A percentile compares a stretch with the other conserved stretches of the same genome.
phyloP scores from a whole-genome alignment of 1,284 basidiomycete species.

The Pseudozyma flocculosa region DNA sequence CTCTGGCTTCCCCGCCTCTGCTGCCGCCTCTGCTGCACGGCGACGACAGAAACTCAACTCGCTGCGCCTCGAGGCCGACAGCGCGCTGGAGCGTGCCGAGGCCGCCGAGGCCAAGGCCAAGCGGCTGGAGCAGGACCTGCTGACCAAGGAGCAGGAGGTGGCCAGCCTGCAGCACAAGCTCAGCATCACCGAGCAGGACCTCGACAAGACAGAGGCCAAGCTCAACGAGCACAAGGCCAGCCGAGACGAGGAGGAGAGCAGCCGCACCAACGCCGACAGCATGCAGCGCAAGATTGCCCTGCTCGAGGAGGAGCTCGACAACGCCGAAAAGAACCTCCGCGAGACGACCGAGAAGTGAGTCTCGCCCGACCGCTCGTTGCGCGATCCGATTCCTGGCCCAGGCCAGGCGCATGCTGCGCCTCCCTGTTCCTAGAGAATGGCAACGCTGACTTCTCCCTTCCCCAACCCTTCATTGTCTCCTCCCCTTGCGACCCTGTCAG shows the following conservation, averaged over 20 bases:
- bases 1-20: no score
- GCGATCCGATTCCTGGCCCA: no score
- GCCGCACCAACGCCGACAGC: conserved; percentile 74
- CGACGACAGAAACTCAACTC: conserved; percentile 63
- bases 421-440: no score
- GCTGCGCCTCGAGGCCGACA: conserved; percentile 84
- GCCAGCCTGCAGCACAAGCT: conserved; percentile 79
- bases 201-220: conserved; percentile 76
- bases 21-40: background rate
- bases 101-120: conserved; percentile 55
- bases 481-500: conserved; percentile 61
- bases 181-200: conserved; percentile 68
- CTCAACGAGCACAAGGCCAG: conserved; percentile 71
- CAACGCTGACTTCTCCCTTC: background rate
- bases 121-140: conserved; percentile 71
- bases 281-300: conserved; percentile 83
- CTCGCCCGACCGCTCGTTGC: background rate
- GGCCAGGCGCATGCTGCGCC: no score
- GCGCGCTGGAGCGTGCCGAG: conserved; percentile 62
- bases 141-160: conserved; percentile 86
- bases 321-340: conserved; percentile 93
- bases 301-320: conserved; percentile 92
- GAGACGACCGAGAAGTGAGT: conserved; percentile 95
- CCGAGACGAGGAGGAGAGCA: conserved; percentile 72
- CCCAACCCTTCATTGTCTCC: background rate